Percentiles rank a stretch among this genome's conserved stretches.
Evolutionary conservation across 306 rosid species (phyloP).

Genomic region (Citrullus mucosospermus): DNA sequence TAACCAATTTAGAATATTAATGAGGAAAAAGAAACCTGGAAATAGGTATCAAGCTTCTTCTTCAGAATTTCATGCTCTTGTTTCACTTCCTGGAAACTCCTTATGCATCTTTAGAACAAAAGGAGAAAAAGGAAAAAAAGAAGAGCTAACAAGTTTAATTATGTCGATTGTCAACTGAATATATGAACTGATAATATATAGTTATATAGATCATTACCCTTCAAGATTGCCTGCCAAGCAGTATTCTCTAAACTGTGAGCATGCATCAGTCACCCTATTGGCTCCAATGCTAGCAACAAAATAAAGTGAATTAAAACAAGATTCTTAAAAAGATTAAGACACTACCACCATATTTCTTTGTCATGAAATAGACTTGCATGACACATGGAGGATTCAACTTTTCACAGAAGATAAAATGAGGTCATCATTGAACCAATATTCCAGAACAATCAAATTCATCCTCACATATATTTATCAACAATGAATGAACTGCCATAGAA

Average conservation of each 20-base stretch:
- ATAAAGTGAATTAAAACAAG: not conserved
- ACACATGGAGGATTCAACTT: not conserved
- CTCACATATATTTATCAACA: not conserved
- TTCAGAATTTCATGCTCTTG: conserved; percentile 47
- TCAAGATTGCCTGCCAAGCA: conserved; percentile 49
- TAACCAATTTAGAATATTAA: too few relatives aligned
- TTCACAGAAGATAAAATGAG: not conserved
- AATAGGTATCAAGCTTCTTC: conserved; percentile 50
- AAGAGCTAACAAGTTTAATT: not conserved
- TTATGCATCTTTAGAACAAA: conserved; percentile 34
- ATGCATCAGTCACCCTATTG: conserved; percentile 51
- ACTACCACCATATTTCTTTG: not conserved
- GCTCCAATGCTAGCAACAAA: conserved; percentile 57
- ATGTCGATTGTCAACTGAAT: not conserved
- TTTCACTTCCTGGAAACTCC: conserved; percentile 51
- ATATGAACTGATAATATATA: not conserved
- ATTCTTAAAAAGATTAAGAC: not conserved
- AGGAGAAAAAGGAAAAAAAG: not conserved
- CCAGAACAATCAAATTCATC: not conserved
- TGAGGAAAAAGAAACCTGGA: conserved; percentile 30
- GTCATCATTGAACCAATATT: not conserved
- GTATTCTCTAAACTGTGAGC: conserved; percentile 40
- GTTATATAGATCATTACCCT: conserved; percentile 29
- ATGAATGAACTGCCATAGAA: not conserved
- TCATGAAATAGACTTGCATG: not conserved